Percentiles rank a stretch among this genome's conserved stretches.
Conservation (phyloP, 169 alveolate species). For the Hepatocystis sp. region DNA sequence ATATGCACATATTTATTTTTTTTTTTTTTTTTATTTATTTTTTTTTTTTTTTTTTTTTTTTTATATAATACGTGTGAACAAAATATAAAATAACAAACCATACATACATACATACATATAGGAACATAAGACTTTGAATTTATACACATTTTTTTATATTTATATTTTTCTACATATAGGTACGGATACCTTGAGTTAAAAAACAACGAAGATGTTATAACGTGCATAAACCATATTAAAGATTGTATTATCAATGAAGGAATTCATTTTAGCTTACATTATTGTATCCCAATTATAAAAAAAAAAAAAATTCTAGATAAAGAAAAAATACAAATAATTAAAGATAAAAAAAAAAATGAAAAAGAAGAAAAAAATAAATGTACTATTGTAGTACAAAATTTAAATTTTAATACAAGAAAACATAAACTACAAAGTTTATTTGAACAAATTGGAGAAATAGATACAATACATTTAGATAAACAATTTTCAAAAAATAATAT, state of each 20-base stretch:
- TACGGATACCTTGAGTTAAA: constrained; percentile 79
- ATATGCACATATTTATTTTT: too few species aligned
- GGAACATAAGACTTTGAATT: neutral
- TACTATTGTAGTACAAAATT: constrained; percentile 59
- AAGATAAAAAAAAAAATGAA: constrained; percentile 61
- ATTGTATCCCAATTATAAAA: constrained; percentile 75
- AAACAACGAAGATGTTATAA: constrained; percentile 77
- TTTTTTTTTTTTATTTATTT: too few species aligned
- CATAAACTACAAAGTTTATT: constrained; percentile 31
- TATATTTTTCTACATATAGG: constrained; percentile 34
- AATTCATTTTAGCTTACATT: constrained; percentile 51
- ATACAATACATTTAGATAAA: constrained; percentile 60
- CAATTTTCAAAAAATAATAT: constrained; percentile 63
- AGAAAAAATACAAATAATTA: constrained; percentile 76
- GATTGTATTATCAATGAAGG: constrained; percentile 15
- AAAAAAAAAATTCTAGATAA: constrained; percentile 78
- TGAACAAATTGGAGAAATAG: constrained; percentile 66
- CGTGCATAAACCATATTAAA: constrained; percentile 73
- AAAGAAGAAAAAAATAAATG: constrained; percentile 54
- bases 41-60: too few species aligned
- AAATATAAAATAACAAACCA: too few species aligned
- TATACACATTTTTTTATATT: neutral
- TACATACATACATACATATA: constrained; percentile 10
- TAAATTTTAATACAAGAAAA: constrained; percentile 66
- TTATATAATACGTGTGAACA: too few species aligned